phyloP scores from a whole-genome alignment of 495 filamentous ascomycete genomes.

The Hyaloscypha finlandica region DNA sequence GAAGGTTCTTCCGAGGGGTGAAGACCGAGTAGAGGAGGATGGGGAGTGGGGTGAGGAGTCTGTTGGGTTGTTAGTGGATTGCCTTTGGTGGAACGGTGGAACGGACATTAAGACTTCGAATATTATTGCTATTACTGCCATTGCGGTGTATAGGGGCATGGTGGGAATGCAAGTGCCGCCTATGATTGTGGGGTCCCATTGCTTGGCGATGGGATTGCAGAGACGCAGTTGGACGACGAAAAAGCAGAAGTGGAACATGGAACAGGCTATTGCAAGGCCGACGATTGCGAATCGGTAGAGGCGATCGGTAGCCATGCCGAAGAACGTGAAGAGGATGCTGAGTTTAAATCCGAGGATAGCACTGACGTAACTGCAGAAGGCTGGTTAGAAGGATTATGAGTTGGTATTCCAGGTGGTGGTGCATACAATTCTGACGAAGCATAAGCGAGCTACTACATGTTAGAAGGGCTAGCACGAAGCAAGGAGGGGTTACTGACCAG shows the following conservation, averaged over 20 bases:
- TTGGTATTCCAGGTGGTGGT: no score
- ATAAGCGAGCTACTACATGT: conserved; percentile 38
- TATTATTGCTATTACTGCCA: conserved; percentile 44
- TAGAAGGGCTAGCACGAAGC: neutral
- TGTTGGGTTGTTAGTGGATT: conserved; percentile 22
- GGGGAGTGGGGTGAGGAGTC: conserved; percentile 51
- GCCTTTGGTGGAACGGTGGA: no score
- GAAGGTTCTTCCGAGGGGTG: conserved; percentile 40
- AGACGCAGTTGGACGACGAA: conserved; percentile 52
- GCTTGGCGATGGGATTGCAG: conserved; percentile 47
- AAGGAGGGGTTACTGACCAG: conserved; percentile 30
- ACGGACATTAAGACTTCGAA: conserved; percentile 49
- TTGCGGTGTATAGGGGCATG: conserved; percentile 45
- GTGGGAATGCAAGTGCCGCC: conserved; percentile 41
- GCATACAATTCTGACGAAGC: conserved; percentile 44
- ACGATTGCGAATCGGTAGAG: conserved; percentile 41
- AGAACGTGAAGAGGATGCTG: conserved; percentile 49
- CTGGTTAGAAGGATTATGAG: neutral
- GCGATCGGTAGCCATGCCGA: conserved; percentile 48
- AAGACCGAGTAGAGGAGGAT: conserved; percentile 48
- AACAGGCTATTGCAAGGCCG: conserved; percentile 43
- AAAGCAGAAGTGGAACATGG: conserved; percentile 71
- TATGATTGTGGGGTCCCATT: conserved; percentile 46
- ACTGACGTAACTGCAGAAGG: conserved; percentile 39
- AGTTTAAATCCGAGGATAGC: conserved; percentile 56